Evolutionary conservation across 179 eudicot species (phyloP).

Genomic region (Corrigiola litoralis): DNA sequence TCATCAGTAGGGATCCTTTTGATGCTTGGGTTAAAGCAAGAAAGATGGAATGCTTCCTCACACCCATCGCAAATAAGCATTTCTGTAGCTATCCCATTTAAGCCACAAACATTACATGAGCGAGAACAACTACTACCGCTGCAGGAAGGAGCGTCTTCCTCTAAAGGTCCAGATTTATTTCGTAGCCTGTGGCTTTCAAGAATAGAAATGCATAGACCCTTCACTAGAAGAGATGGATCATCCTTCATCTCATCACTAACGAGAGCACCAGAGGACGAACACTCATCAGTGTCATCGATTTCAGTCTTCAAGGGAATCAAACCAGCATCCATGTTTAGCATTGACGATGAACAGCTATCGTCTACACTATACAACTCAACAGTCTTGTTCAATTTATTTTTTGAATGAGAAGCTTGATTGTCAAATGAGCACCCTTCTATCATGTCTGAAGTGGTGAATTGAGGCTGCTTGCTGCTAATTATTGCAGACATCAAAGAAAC

Average conservation of each 20-base stretch:
- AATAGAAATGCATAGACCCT: constrained; percentile 54
- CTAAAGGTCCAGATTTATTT: constrained; percentile 17
- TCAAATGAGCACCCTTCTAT: constrained; percentile 31
- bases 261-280: constrained; percentile 76
- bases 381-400: constrained; percentile 28
- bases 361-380: constrained; percentile 42
- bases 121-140: constrained; percentile 32
- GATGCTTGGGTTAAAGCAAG: constrained; percentile 56
- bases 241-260: constrained; percentile 35
- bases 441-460: constrained; percentile 29
- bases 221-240: constrained; percentile 43
- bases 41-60: constrained; percentile 73
- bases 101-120: constrained; percentile 60
- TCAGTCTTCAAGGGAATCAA: constrained; percentile 50
- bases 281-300: constrained; percentile 68
- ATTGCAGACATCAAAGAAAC: constrained; percentile 26
- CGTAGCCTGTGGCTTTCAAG: constrained; percentile 52
- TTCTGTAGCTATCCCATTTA: constrained; percentile 32
- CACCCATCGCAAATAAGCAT: constrained; percentile 89
- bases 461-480: constrained; percentile 23
- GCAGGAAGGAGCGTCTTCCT: constrained; percentile 27
- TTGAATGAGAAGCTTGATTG: constrained; percentile 35
- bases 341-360: constrained; percentile 89
- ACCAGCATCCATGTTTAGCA: constrained; percentile 51
- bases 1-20: constrained; percentile 60